Percentiles rank a stretch among this genome's conserved stretches.
These are phyloP conservation scores for Candida krabiensis DNA, from an alignment of 805 yeast genomes.

Conservation along the genomic window DNA sequence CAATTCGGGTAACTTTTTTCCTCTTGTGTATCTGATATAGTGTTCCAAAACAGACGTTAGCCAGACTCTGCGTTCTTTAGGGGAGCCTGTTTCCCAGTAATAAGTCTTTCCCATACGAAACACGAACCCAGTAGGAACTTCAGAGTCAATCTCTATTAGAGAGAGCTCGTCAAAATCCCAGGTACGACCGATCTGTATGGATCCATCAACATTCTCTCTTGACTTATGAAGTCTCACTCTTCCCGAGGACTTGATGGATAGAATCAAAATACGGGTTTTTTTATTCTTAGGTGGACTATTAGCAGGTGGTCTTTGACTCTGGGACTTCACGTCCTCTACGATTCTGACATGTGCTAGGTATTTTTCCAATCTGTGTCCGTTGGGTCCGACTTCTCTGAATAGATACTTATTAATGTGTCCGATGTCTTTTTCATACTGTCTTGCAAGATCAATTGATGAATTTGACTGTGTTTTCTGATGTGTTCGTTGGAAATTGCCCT, in stretches of 20 bases:
- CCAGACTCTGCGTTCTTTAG: constrained; percentile 60
- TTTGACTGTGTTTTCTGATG: constrained; percentile 18
- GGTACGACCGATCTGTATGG: constrained; percentile 87
- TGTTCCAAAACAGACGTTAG: constrained; percentile 51
- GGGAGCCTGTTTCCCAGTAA: constrained; percentile 72
- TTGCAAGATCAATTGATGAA: constrained; percentile 43
- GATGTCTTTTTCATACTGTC: constrained; percentile 58
- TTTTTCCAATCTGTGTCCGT: constrained; percentile 46
- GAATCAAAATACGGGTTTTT: constrained; percentile 60
- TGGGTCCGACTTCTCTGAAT: constrained; percentile 45
- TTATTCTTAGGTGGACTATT: constrained; percentile 46
- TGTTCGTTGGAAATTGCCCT: constrained; percentile 6
- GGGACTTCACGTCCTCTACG: constrained; percentile 71
- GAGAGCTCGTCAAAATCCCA: constrained; percentile 81
- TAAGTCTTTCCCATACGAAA: constrained; percentile 72
- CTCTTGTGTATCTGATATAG: constrained; percentile 55
- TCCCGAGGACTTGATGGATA: constrained; percentile 65
- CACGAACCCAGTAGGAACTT: constrained; percentile 54
- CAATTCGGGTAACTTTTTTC: constrained; percentile 49
- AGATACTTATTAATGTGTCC: constrained; percentile 47
- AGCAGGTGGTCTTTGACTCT: constrained; percentile 67
- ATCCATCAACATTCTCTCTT: constrained; percentile 69
- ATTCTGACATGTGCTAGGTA: constrained; percentile 78
- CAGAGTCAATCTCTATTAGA: constrained; percentile 52
- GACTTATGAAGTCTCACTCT: constrained; percentile 80